Evolutionary conservation across 129 eudicot species (phyloP).

Genomic region (Centaurea solstitialis): DNA sequence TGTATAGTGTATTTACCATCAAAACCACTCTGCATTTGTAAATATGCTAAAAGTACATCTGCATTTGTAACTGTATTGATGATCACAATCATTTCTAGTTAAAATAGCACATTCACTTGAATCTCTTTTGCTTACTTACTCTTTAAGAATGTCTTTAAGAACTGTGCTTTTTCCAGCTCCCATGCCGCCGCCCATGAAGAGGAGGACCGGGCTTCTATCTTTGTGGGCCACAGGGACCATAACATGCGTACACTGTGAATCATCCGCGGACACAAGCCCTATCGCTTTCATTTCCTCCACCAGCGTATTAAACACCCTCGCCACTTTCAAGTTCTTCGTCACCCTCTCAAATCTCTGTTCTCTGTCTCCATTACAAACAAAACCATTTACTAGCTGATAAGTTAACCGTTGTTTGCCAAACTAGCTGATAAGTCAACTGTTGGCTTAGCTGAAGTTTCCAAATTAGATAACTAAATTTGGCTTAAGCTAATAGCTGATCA

Average conservation of each 20-base stretch:
- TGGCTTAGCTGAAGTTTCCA: neutral
- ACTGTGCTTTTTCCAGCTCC: conserved; percentile 99
- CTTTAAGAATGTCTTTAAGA: conserved; percentile 90
- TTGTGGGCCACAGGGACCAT: conserved; percentile 97
- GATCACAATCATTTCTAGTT: neutral
- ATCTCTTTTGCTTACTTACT: conserved; percentile 41
- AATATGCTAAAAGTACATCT: neutral
- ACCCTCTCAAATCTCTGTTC: conserved; percentile 93
- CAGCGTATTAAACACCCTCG: conserved; percentile 84
- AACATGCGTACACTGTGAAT: conserved; percentile 88
- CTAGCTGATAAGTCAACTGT: neutral
- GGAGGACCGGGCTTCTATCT: conserved; percentile 96
- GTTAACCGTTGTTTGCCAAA: neutral
- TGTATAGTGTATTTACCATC: neutral
- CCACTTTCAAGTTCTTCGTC: conserved; percentile 92
- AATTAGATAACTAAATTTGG: neutral
- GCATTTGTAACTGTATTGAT: neutral
- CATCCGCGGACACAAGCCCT: conserved; percentile 67
- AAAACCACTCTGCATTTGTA: neutral
- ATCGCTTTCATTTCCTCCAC: conserved; percentile 99
- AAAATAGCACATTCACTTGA: neutral
- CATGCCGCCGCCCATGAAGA: conserved; percentile 99
- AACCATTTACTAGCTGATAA: no score
- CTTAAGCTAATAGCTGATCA: no score
- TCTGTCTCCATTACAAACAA: conserved; percentile 45